Evolutionary conservation across 2,329 filamentous ascomycete species (phyloP).

Genomic region (Venturia aucupariae): DNA sequence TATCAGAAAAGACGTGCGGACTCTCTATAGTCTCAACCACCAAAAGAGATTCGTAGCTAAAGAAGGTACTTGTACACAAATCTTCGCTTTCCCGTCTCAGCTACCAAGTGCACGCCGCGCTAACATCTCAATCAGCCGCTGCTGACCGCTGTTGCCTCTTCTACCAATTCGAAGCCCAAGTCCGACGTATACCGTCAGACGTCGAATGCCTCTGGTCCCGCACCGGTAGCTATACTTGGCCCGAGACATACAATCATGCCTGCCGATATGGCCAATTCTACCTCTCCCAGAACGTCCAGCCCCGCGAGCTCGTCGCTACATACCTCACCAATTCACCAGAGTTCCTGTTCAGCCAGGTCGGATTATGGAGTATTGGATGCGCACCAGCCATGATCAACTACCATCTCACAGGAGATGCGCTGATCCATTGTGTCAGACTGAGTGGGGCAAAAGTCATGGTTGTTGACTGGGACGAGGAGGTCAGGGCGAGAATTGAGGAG

Average conservation of each 20-base stretch:
- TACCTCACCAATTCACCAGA: conserved; percentile 61
- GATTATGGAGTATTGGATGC: conserved; percentile 55
- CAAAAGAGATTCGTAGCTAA: conserved; percentile 30
- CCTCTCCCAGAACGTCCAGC: conserved; percentile 28
- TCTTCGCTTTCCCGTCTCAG: conserved; percentile 26
- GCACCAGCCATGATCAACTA: conserved; percentile 65
- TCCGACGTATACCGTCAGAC: conserved; percentile 39
- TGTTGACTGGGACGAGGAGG: conserved; percentile 39
- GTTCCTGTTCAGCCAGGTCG: conserved; percentile 58
- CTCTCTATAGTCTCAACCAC: conserved; percentile 35
- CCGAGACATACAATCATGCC: conserved; percentile 44
- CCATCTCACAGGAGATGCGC: conserved; percentile 53
- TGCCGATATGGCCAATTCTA: conserved; percentile 57
- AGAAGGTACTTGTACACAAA: neutral
- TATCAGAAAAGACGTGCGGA: conserved; percentile 50
- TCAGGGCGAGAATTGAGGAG: conserved; percentile 49
- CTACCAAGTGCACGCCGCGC: neutral
- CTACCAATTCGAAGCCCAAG: conserved; percentile 55
- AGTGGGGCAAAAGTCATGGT: conserved; percentile 33
- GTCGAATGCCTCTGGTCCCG: conserved; percentile 60
- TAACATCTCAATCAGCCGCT: conserved; percentile 6
- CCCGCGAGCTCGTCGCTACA: conserved; percentile 51
- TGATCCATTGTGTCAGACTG: conserved; percentile 56
- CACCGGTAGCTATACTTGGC: conserved; percentile 50
- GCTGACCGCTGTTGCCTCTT: conserved; percentile 46